Conservation (phyloP, 2,329 filamentous ascomycete genomes). For the Sclerotinia subarctica region DNA sequence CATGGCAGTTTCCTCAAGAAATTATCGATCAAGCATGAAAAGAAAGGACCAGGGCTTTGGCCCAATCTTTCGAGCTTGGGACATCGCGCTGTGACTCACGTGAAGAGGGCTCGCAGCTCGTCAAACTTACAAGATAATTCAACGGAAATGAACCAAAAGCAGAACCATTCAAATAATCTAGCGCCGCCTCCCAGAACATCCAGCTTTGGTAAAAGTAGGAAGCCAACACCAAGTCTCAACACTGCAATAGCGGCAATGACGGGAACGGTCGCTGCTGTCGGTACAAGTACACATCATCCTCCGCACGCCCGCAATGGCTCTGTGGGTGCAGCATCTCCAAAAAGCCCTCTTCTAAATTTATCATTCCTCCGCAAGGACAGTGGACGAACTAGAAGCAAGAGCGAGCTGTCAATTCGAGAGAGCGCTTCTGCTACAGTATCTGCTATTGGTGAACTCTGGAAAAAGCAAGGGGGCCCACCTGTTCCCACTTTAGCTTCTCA, state of each 20-base stretch:
- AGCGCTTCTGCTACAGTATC: constrained; percentile 1
- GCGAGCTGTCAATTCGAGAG: constrained; percentile 3
- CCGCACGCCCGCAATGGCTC: constrained; percentile 57
- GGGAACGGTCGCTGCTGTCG: constrained; percentile 52
- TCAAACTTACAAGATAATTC: constrained; percentile 28
- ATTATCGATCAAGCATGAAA: constrained; percentile 51
- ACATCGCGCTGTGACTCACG: constrained; percentile 31
- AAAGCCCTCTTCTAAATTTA: constrained; percentile 41
- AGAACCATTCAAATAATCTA: constrained; percentile 41
- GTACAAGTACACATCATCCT: constrained; percentile 40
- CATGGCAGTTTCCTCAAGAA: constrained; percentile 63
- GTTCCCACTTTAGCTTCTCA: constrained; percentile 54
- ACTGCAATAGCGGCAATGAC: constrained; percentile 56
- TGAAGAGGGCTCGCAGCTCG: constrained; percentile 35
- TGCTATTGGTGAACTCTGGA: constrained; percentile 51
- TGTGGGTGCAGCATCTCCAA: constrained; percentile 56
- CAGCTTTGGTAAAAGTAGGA: constrained; percentile 46
- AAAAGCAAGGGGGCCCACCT: constrained; percentile 55
- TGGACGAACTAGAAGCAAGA: constrained; percentile 56
- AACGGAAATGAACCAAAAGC: constrained; percentile 38
- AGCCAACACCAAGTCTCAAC: constrained; percentile 55
- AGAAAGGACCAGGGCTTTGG: constrained; percentile 35
- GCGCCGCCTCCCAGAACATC: constrained; percentile 50
- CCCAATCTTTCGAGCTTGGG: neutral
- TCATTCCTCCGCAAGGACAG: constrained; percentile 47